Base-by-base conservation (phyloP, 345 rosid genomes). In the Bruguiera gymnorhiza region DNA sequence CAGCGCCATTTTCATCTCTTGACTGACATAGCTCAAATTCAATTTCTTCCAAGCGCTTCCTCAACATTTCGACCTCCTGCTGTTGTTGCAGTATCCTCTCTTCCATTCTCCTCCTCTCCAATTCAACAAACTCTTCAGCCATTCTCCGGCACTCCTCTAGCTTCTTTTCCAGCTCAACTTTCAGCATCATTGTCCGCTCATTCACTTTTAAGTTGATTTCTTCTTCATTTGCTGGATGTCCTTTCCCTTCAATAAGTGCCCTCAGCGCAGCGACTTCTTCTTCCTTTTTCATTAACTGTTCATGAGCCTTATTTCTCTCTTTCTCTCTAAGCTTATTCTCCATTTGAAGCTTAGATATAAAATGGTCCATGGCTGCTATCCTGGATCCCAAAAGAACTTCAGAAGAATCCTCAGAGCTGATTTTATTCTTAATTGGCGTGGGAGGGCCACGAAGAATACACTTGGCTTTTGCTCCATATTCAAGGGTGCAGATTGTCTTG, bases 381-480 rank as follows among this genome's bases (percentile, higher is more conserved):
- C 88, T 87, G 39, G 91, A 77, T 43, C 91, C 97, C 69, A 91
- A 78, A 60, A 85, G 77, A 23, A 80, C 82, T 60, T 86, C 84
- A 46, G 89, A 74, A 55, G 84, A 80, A 71, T 91, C 92, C 62
- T 86, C 97, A 30, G 68, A 75, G 13, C 83, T 85, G 70, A 61
- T 61, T 77, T 86, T 89, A 74, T 89, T 97, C 79, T 86, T 94
- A 52, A 62, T 70, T 10, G 86, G 92, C 1, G 84, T 88, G 74
- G 86, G 96, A 61, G 89, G 85, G 48, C 96, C 96, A 20, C 97
- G 92, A 51, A 92, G 78, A 54, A 95, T 95, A 64, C 99, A 95
- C 70, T 92, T 95, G 5, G 99, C 97, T 79, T 95, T 95, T 29
- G 99, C 97, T 46, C 97, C 97, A 71, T 92, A 95, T 74, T 95